phyloP scores from a whole-genome alignment of 1,284 basidiomycete species.

The Boletus smithii region DNA sequence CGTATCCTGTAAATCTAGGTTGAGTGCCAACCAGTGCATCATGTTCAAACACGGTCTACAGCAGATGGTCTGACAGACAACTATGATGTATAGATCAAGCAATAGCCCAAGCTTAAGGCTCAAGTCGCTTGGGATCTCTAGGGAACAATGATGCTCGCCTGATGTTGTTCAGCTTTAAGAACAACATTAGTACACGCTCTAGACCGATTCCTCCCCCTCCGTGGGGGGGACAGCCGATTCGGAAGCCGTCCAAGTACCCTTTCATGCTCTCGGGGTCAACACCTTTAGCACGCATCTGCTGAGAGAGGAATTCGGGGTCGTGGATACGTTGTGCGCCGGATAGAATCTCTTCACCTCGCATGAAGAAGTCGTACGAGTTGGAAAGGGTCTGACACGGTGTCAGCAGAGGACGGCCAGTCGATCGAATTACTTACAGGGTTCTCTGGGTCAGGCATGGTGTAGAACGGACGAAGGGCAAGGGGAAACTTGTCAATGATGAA shows the following conservation, averaged over 20 bases:
- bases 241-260: constrained; percentile 92
- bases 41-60: constrained; percentile 1
- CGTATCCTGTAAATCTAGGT: constrained; percentile 23
- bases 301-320: constrained; percentile 78
- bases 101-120: constrained; percentile 45
- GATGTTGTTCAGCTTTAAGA: constrained; percentile 94
- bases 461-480: constrained; percentile 90
- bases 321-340: constrained; percentile 98
- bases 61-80: not conserved
- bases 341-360: constrained; percentile 98
- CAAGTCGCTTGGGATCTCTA: constrained; percentile 82
- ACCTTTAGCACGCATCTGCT: constrained; percentile 80
- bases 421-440: constrained; percentile 62
- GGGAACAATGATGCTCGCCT: constrained; percentile 93
- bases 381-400: constrained; percentile 65
- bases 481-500: constrained; percentile 99
- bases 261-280: constrained; percentile 87
- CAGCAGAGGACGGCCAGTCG: not conserved
- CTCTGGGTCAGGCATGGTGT: constrained; percentile 94
- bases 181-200: constrained; percentile 95
- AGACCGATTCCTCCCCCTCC: constrained; percentile 85
- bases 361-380: constrained; percentile 99
- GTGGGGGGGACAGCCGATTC: constrained; percentile 88
- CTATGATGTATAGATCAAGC: not conserved
- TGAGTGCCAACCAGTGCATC: constrained; percentile 5